phyloP scores from a whole-genome alignment of 441 rosid species.

The Adansonia grandidieri region DNA sequence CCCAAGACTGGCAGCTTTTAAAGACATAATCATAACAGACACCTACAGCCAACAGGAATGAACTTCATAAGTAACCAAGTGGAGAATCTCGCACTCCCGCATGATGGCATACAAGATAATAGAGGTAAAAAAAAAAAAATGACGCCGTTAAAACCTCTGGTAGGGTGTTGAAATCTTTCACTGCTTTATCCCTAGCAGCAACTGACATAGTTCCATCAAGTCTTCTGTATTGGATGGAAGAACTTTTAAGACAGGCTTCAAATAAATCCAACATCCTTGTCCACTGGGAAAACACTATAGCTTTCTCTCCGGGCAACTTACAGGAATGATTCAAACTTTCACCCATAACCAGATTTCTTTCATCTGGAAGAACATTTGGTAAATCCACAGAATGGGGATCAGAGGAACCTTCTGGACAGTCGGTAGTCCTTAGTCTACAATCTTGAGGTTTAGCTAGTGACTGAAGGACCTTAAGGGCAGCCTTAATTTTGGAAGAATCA shows the following conservation, averaged over 20 bases:
- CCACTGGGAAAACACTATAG: slow-evolving; percentile 93
- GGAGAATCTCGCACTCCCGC: neutral
- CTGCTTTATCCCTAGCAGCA: slow-evolving; percentile 84
- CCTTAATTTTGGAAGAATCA: slow-evolving; percentile 83
- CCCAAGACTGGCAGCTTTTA: slow-evolving; percentile 97
- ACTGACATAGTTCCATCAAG: slow-evolving; percentile 97
- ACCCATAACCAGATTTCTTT: slow-evolving; percentile 23
- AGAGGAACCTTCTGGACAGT: slow-evolving; percentile 35
- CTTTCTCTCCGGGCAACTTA: slow-evolving; percentile 66
- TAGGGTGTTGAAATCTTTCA: slow-evolving; percentile 78
- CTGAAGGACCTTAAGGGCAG: slow-evolving; percentile 74
- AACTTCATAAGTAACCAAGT: neutral
- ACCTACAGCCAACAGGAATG: slow-evolving; percentile 49
- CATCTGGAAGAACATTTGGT: slow-evolving; percentile 24
- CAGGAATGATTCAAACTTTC: slow-evolving; percentile 36
- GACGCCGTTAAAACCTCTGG: slow-evolving; percentile 62
- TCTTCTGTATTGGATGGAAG: slow-evolving; percentile 77
- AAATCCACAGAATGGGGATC: slow-evolving; percentile 30
- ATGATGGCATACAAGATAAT: slow-evolving; percentile 4
- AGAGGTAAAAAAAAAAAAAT: neutral
- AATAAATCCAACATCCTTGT: slow-evolving; percentile 87
- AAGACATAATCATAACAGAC: slow-evolving; percentile 89
- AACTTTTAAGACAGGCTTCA: slow-evolving; percentile 69
- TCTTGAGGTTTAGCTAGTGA: slow-evolving; percentile 55
- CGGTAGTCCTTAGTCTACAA: slow-evolving; percentile 28